Evolutionary conservation across 78 protist species (phyloP), one percentile per base, ranked within the genome.

Genomic region (Planoprotostelium fungivorum): DNA sequence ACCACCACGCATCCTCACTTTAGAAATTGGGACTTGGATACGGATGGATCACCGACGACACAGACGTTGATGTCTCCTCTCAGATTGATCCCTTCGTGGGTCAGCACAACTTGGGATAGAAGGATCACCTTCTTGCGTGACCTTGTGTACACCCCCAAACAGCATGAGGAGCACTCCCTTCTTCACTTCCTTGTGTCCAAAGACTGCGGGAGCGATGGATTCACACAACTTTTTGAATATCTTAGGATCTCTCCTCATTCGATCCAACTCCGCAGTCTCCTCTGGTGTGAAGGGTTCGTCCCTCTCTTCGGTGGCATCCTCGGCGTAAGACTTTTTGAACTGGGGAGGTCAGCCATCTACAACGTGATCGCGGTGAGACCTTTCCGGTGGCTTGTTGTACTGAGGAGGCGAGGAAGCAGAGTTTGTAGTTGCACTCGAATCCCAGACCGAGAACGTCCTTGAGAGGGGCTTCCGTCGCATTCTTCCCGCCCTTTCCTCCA

Each of bases 1-100:
- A 10, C 28, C 36, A 36, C 23, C 29, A 37, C 28, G 29, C 9
- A 0, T 25, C 10, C 92, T 16, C n/a, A 96, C 95, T 98, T 98
- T 73, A 99, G 96, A 84, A 99, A 98, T 89, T 98, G 99, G 23
- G 96, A 90, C 95, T 99, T 99, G 34, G 99, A 98, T 0, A 98
- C 96, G 35, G 98, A 88, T 0, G 99, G 99, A 92, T 99, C 99
- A 38, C 99, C 99, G 51, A 99, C 99, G 25, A 99, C 90, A 90
- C 99, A 98, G 29, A 96, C 95, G 91, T 99, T 99, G 92, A 99
- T 97, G 89, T 99, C 99, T 29, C 99, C 99, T n/a, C 99, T 84
- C 1, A 98, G 91, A 28, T 90, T 31, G 35, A 96, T 98, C 29
- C 89, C 92, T 83, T 95, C 99, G 0, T 86, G 84, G 1, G 99